Evolutionary conservation across 192 early-diverging fungal species (phyloP).

Genomic region (Jimgerdemannia flammicorona): DNA sequence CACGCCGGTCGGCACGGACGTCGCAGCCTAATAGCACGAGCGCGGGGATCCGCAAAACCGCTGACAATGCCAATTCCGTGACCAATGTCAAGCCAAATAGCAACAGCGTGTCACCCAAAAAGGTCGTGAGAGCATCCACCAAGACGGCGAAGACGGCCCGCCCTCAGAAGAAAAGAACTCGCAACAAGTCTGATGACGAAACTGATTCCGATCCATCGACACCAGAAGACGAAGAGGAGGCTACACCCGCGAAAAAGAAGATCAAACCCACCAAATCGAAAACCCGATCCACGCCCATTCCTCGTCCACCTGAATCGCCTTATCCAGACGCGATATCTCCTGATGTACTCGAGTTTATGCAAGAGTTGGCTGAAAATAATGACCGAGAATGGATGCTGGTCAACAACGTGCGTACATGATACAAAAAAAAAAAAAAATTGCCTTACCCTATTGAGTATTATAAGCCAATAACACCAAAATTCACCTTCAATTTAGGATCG

Average conservation of each 20-base stretch:
- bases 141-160: not conserved
- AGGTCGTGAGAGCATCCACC: not conserved
- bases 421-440: too few species aligned
- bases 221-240: too few species aligned
- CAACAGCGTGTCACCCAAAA: not conserved
- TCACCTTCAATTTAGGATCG: slow-evolving; percentile 12
- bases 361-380: slow-evolving; percentile 43
- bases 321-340: slow-evolving; percentile 47
- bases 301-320: slow-evolving; percentile 25
- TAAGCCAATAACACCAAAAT: not conserved
- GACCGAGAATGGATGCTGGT: slow-evolving; percentile 45
- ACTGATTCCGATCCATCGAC: too few species aligned
- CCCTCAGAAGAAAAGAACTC: too few species aligned
- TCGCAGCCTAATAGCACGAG: too few species aligned
- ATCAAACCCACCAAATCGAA: not conserved
- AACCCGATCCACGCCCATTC: not conserved
- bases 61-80: too few species aligned
- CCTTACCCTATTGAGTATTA: too few species aligned
- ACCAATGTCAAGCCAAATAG: not conserved
- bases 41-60: too few species aligned
- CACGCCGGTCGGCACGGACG: too few species aligned
- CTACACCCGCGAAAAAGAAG: not conserved
- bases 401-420: slow-evolving; percentile 10
- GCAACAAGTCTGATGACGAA: too few species aligned
- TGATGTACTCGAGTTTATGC: slow-evolving; percentile 42